Evolutionary conservation across 495 filamentous ascomycete genomes (phyloP), one percentile per base, ranked within the genome.

Genomic region (Neurospora tetrasperma): DNA sequence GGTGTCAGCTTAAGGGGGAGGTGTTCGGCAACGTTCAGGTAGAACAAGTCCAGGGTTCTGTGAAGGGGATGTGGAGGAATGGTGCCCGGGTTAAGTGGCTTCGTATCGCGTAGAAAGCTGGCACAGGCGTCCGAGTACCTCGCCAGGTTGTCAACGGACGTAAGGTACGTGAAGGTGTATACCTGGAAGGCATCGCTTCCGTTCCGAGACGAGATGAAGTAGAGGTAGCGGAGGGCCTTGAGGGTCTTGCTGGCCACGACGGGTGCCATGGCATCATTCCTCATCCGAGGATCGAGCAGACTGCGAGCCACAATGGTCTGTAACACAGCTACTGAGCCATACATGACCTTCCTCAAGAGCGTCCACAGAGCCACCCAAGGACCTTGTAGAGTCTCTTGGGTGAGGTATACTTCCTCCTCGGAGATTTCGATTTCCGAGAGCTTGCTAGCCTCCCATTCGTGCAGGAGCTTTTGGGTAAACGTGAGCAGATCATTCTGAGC

Each of bases 21-120:
- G 77, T 97, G 93, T 78, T 99, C 96, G 14, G 90, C 88, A 3
- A 89, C 89, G 78, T 97, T 97, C 59, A 99, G 88, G 82, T 97
- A 98, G 86, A 92, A 99, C 70, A 97, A 89, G 80, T 97, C 92
- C 12, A 93, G 84, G 74, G 88, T 93, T 68, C 93, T 86, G 75
- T 95, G 89, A 18, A 96, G 83, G 1, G 94, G 92, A 79, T 92
- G 90, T 0, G 82, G 76, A 0, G 96, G 93, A 31, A 97, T 91
- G 38, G 84, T 83, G 38, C 89, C 88, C 88, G 82, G 74, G 88
- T 83, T 68, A 80, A 79, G 71, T 87, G 81, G 88, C 81, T 81
- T 92, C 88, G 79, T 85, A 70, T 86, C 87, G 77, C 82, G 84
- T 20, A 99, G 80, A 79, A 97, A 95, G 69, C 88, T 85, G 73